A percentile compares a stretch with the other conserved stretches of the same genome.
Conservation (phyloP, 345 rosid species). For the Capsella bursapastoris region DNA sequence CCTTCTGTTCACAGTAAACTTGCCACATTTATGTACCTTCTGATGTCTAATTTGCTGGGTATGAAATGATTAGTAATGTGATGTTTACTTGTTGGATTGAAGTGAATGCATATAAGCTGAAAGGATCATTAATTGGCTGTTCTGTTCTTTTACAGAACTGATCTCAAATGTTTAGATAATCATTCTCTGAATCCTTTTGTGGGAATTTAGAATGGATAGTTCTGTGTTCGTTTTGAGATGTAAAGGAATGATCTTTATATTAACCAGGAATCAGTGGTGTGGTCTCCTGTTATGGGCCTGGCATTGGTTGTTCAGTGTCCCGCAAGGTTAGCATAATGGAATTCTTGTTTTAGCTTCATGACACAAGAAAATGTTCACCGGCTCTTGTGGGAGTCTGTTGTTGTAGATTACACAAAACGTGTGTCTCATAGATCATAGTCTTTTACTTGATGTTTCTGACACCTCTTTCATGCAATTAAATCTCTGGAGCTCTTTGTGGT, state of each 20-base stretch:
- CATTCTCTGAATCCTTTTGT: slow-evolving; percentile 3
- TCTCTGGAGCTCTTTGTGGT: not conserved
- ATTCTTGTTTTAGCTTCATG: not conserved
- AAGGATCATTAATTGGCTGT: not conserved
- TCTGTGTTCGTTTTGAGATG: not conserved
- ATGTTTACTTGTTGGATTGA: not conserved
- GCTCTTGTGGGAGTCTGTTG: not conserved
- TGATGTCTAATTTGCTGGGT: not conserved
- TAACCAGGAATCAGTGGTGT: not conserved
- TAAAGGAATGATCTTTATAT: not conserved
- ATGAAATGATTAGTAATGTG: not conserved
- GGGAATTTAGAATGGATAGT: not conserved
- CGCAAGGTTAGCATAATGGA: not conserved
- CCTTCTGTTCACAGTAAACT: slow-evolving; percentile 61
- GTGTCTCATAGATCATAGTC: too few relatives aligned
- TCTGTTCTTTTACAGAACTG: not conserved
- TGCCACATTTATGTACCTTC: not conserved
- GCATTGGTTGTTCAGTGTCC: not conserved
- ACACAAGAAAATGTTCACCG: not conserved
- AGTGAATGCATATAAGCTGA: not conserved
- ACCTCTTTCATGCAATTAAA: not conserved
- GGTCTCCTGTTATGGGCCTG: not conserved
- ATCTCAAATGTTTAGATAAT: not conserved
- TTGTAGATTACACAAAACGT: not conserved
- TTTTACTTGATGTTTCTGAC: not conserved